A percentile compares a stretch with the other conserved stretches of the same genome.
Evolutionary conservation across 495 filamentous ascomycete genomes (phyloP).

Genomic region (Bathelium albidoporum): DNA sequence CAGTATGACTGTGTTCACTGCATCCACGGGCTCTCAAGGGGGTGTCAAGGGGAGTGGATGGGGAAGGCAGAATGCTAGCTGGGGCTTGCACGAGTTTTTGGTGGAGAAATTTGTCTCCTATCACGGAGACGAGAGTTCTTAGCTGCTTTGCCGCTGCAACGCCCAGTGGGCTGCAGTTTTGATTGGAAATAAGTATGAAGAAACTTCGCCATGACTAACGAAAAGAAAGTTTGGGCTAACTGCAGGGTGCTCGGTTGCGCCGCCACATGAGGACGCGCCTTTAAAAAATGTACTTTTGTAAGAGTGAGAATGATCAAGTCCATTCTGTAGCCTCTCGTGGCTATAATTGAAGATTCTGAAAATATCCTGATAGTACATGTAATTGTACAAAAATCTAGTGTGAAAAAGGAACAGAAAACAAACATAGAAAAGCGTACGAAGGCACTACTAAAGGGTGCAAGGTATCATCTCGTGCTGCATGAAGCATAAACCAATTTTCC

Average conservation of each 20-base stretch:
- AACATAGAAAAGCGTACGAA: no score
- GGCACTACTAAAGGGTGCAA: not conserved
- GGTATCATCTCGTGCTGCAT: conserved; percentile 1
- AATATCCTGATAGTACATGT: no score
- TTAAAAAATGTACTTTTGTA: not conserved
- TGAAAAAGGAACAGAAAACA: no score
- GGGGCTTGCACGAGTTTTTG: conserved; percentile 19
- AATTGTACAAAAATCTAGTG: no score
- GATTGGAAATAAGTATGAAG: no score
- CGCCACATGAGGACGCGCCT: not conserved
- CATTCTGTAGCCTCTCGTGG: no score
- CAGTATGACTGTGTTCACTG: conserved; percentile 15
- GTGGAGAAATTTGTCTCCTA: conserved; percentile 25
- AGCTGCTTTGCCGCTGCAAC: not conserved
- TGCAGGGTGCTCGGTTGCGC: not conserved
- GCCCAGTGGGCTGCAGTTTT: no score
- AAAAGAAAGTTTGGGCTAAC: not conserved
- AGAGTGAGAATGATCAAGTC: no score
- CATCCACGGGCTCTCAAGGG: conserved; percentile 14
- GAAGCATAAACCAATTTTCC: not conserved
- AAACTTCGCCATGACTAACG: no score
- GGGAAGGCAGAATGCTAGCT: conserved; percentile 18
- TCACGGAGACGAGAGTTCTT: conserved; percentile 11
- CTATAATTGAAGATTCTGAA: no score
- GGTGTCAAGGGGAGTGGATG: conserved; percentile 20